These are phyloP conservation scores for Mycena amicta DNA, from an alignment of 768 basidiomycete species.

Conservation along the genomic window DNA sequence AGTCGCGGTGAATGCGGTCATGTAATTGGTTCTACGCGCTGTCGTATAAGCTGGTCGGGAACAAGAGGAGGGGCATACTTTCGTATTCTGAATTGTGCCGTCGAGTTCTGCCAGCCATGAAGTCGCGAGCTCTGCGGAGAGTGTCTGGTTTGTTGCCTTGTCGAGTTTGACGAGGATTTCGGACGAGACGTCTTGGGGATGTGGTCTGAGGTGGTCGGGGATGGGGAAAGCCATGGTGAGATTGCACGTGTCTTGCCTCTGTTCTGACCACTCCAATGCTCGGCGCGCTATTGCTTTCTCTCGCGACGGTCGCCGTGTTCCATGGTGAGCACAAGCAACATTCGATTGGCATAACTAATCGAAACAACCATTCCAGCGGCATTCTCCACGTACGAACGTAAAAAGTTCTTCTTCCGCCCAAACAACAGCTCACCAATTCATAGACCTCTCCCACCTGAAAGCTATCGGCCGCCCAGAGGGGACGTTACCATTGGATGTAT, in stretches of 20 bases:
- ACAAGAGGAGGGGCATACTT: constrained; percentile 46
- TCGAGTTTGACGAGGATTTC: constrained; percentile 72
- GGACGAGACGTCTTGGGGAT: constrained; percentile 68
- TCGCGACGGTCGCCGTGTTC: constrained; percentile 51
- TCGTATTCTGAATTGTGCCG: constrained; percentile 66
- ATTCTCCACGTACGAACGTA: constrained; percentile 81
- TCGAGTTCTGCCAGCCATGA: constrained; percentile 79
- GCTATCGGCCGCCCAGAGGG: constrained; percentile 74
- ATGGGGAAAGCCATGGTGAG: constrained; percentile 70
- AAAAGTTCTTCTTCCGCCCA: constrained; percentile 34
- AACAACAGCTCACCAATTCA: background rate
- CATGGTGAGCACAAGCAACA: constrained; percentile 47
- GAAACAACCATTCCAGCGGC: constrained; percentile 58
- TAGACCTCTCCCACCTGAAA: constrained; percentile 78
- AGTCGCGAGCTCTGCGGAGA: constrained; percentile 62
- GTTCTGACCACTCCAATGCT: constrained; percentile 37
- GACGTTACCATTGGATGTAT: constrained; percentile 64
- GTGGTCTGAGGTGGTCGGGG: constrained; percentile 65
- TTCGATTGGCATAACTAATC: constrained; percentile 1
- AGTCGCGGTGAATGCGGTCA: constrained; percentile 68
- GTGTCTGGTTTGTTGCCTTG: constrained; percentile 54
- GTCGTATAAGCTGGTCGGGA: constrained; percentile 2
- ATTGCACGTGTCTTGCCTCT: constrained; percentile 8
- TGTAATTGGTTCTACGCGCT: constrained; percentile 62
- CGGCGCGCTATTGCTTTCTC: constrained; percentile 46